These are phyloP conservation scores for Geotrichum reessii DNA, from an alignment of 1,139 yeast species.

Conservation along the genomic window DNA sequence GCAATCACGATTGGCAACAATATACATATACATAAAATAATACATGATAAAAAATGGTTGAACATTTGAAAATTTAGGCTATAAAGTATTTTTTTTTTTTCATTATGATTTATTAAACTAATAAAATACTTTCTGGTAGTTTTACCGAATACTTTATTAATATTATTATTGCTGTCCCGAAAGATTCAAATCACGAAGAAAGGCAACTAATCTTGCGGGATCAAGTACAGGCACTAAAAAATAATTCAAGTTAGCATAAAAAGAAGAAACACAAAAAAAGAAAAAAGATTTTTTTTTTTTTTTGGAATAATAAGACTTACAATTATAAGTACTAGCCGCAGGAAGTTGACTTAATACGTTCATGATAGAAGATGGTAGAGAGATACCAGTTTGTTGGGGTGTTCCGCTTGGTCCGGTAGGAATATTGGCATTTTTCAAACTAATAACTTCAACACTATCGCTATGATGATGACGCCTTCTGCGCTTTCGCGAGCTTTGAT, in stretches of 20 bases:
- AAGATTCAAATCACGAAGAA: conserved; percentile 3
- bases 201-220: conserved; percentile 18
- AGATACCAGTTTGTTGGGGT: not conserved
- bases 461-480: conserved; percentile 3
- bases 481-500: conserved; percentile 7
- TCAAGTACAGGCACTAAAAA: conserved; percentile 24
- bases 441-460: conserved; percentile 7
- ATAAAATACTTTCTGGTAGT: no score
- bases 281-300: not conserved
- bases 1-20: not conserved
- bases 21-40: no score
- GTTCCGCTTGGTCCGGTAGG: not conserved
- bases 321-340: conserved; percentile 30
- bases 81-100: not conserved
- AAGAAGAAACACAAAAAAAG: not conserved
- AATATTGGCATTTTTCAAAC: conserved; percentile 1
- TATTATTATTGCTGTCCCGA: conserved; percentile 1
- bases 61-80: no score
- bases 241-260: not conserved
- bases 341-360: conserved; percentile 31
- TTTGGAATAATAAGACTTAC: conserved; percentile 16
- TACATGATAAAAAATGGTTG: no score
- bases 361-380: conserved; percentile 27
- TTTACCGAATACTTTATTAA: no score
- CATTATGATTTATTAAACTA: not conserved